Conservation (phyloP, 768 basidiomycete genomes). For the Leccinum variicolor region DNA sequence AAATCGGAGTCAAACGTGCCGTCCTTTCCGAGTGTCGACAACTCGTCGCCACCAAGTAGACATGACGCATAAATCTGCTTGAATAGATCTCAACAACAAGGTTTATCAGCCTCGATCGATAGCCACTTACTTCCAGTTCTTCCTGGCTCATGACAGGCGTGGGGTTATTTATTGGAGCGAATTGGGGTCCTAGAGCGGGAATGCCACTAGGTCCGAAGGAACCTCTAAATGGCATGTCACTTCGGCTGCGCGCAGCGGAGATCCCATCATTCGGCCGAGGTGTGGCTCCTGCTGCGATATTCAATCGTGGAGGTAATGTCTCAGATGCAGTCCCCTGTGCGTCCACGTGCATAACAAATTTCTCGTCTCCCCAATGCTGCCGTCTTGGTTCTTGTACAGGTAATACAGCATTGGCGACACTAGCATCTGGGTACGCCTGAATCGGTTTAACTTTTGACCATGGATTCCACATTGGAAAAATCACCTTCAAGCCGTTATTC, state of each 20-base stretch:
- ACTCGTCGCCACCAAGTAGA: conserved; percentile 35
- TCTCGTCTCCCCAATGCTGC: not conserved
- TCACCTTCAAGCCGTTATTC: conserved; percentile 21
- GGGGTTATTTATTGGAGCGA: not conserved
- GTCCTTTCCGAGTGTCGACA: conserved; percentile 28
- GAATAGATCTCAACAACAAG: conserved; percentile 6
- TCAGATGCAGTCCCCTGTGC: not conserved
- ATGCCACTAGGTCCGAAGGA: not conserved
- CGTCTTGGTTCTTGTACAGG: not conserved
- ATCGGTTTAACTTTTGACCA: conserved; percentile 9
- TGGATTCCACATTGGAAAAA: not conserved
- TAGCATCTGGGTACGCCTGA: conserved; percentile 34
- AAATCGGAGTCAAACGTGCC: conserved; percentile 30
- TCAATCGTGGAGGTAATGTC: not conserved
- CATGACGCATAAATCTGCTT: conserved; percentile 35
- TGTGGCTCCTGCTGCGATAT: not conserved
- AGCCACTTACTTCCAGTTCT: conserved; percentile 22
- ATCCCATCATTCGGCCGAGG: not conserved
- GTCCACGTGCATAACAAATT: not conserved
- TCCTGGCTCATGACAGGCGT: conserved; percentile 3
- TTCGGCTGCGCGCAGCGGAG: not conserved
- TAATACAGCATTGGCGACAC: not conserved
- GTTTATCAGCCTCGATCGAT: not conserved
- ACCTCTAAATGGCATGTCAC: not conserved
- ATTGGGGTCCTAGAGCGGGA: not conserved